Percentiles rank a stretch among this genome's conserved stretches.
Conservation (phyloP, 2,329 filamentous ascomycete genomes). For the Nigrospora sphaerica region DNA sequence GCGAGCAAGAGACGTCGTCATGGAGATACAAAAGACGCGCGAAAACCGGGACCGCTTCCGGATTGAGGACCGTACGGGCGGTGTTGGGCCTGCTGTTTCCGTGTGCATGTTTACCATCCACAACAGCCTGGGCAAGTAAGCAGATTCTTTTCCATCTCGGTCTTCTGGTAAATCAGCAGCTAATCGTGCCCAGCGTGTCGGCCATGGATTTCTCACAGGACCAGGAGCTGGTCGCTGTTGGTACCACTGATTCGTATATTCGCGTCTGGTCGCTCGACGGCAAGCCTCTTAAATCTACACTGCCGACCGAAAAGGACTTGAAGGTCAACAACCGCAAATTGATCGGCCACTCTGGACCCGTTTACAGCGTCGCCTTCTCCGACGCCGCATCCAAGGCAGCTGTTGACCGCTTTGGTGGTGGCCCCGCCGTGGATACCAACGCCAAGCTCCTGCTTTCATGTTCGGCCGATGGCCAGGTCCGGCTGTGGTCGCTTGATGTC, state of each 20-base stretch:
- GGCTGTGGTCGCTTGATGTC: constrained; percentile 86
- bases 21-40: constrained; percentile 90
- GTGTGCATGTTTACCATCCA: constrained; percentile 98
- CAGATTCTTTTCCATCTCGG: neutral
- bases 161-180: neutral
- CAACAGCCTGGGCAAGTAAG: constrained; percentile 85
- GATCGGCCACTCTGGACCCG: constrained; percentile 82
- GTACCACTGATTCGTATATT: constrained; percentile 91
- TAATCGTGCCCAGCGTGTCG: constrained; percentile 54
- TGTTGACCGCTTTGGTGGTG: constrained; percentile 37
- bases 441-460: constrained; percentile 79
- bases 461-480: constrained; percentile 80
- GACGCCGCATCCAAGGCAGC: constrained; percentile 52
- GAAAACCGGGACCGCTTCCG: constrained; percentile 89
- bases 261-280: constrained; percentile 90
- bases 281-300: constrained; percentile 64
- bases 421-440: constrained; percentile 38
- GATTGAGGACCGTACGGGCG: constrained; percentile 77
- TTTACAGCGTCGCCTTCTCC: constrained; percentile 87
- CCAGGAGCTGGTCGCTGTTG: constrained; percentile 76
- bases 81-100: constrained; percentile 74
- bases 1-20: constrained; percentile 79
- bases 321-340: constrained; percentile 62
- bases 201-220: constrained; percentile 95
- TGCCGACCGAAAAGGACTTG: constrained; percentile 48